Evolutionary conservation across 2,329 filamentous ascomycete genomes (phyloP).

Genomic region (Fusarium mundagurra): DNA sequence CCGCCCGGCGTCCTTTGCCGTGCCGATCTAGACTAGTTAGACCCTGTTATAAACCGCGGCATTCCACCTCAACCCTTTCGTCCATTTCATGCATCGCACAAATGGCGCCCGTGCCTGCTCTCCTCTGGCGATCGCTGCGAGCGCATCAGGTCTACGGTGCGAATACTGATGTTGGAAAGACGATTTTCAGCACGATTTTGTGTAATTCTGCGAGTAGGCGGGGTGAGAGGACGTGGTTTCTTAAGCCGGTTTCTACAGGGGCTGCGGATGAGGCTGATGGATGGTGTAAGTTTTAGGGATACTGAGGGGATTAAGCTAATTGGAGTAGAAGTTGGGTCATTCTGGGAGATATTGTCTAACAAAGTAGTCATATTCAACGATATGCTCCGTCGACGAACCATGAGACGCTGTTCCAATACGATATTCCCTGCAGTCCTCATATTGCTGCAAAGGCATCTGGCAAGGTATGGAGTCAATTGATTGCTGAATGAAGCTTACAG

Average conservation of each 20-base stretch:
- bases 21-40: background rate
- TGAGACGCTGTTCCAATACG: conserved; percentile 75
- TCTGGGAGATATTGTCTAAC: background rate
- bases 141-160: conserved; percentile 83
- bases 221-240: conserved; percentile 66
- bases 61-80: background rate
- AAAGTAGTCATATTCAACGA: conserved; percentile 68
- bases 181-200: conserved; percentile 78
- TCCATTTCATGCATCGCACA: conserved; percentile 18
- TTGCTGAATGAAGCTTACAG: background rate
- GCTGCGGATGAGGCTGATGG: conserved; percentile 75
- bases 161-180: conserved; percentile 88
- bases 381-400: conserved; percentile 62
- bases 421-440: conserved; percentile 81
- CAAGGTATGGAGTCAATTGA: conserved; percentile 46
- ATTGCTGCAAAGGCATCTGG: conserved; percentile 67
- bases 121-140: conserved; percentile 74
- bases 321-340: background rate
- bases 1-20: background rate
- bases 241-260: conserved; percentile 87
- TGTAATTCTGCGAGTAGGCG: conserved; percentile 67
- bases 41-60: conserved; percentile 16
- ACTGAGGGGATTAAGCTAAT: background rate
- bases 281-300: conserved; percentile 55
- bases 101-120: conserved; percentile 63